Evolutionary conservation across 1,139 yeast species (phyloP), one percentile per base, ranked within the genome.

Genomic region (Saccharomyces hybrid): DNA sequence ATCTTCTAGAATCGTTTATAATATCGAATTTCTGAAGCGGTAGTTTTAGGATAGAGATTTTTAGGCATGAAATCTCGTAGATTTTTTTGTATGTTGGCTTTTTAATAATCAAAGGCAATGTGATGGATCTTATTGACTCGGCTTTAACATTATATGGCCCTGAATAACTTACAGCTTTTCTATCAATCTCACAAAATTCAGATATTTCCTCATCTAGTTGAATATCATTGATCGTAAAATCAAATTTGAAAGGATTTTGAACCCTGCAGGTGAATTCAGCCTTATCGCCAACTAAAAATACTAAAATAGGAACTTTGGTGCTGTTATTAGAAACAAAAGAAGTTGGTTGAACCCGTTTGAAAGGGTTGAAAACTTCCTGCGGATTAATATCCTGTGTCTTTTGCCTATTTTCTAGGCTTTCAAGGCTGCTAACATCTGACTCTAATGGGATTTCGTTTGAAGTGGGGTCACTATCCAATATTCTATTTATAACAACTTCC

Each of bases 181-280:
- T 51, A 31, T 58, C 60, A 1, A 68, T 38, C 54, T 63, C 62
- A 51, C 72, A 58, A 38, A 69, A 69, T 38, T 71, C 69, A 7
- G 69, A 42, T 1, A 66, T 60, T 49, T 74, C 75, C 14, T 69
- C 65, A 7, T 68, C 71, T 2, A 84, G 70, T 46, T 71, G 68
- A 2, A 88, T 67, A 50, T 81, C 82, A 34, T 74, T 73, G 3
- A 93, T 72, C 48, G 82, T 85, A 9, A 91, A 71, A 51, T 85
- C 89, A 68, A 88, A 89, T 9, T 82, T 80, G 70, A 83, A 89
- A 2, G 96, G 96, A 64, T 93, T 93, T 63, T 87, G 93, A 8
- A 93, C 64, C 2, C 76, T 73, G 0, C 88, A 73, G 20, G 74
- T 69, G 31, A 85, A 71, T 58, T 79, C 82, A 32, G 78, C 77